Percentiles rank a stretch among this genome's conserved stretches.
Conservation (phyloP, 2,329 filamentous ascomycete genomes). For the Colletotrichum shisoi region DNA sequence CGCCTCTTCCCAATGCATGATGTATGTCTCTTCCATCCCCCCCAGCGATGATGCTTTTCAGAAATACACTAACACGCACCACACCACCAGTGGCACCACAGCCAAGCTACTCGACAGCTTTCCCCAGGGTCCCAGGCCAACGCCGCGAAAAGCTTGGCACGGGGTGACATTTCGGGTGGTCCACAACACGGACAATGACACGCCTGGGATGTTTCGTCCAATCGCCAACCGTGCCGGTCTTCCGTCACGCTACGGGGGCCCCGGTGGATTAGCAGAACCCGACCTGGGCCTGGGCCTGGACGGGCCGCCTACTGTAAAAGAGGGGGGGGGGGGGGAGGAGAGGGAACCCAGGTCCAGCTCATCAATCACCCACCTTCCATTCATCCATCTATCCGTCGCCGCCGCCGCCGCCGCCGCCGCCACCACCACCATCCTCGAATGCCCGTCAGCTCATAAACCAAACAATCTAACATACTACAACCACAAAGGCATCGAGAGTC, state of each 20-base stretch:
- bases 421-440: too few relatives aligned
- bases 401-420: neutral
- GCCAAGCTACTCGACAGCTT: neutral
- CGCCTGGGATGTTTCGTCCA: slow-evolving; percentile 14
- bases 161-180: slow-evolving; percentile 26
- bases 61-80: neutral
- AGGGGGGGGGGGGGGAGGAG: too few relatives aligned
- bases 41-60: too few relatives aligned
- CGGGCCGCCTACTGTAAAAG: too few relatives aligned
- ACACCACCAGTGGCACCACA: neutral
- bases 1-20: neutral
- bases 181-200: slow-evolving; percentile 1
- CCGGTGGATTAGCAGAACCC: neutral
- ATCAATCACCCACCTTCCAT: too few relatives aligned
- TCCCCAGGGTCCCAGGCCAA: slow-evolving; percentile 32
- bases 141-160: slow-evolving; percentile 37
- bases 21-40: too few relatives aligned
- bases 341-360: too few relatives aligned
- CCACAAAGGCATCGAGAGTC: neutral
- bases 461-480: neutral
- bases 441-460: too few relatives aligned
- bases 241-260: slow-evolving; percentile 15
- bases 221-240: slow-evolving; percentile 33
- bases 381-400: neutral
- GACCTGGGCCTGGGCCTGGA: neutral